Evolutionary conservation across 257 asterid genomes (phyloP).

Genomic region (Scutellaria minor): DNA sequence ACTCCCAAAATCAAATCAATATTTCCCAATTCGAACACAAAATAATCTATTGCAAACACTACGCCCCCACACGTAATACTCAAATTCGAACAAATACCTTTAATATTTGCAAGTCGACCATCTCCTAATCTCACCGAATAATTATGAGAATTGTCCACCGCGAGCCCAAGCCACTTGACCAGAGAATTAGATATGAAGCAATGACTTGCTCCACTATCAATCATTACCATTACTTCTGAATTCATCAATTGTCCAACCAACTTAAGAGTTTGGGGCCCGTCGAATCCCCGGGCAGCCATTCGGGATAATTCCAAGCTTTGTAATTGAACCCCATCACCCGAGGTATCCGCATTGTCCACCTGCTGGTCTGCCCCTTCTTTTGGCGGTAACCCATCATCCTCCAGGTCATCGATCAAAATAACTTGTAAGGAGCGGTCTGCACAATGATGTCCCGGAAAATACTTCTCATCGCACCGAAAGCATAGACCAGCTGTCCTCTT

Average conservation of each 20-base stretch:
- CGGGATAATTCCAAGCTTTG: too few relatives aligned
- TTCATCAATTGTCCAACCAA: not conserved
- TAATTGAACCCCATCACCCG: not conserved
- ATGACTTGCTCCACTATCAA: not conserved
- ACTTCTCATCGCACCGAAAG: not conserved
- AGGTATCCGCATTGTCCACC: too few relatives aligned
- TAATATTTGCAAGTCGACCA: not conserved
- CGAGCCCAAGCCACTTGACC: not conserved
- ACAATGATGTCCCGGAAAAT: not conserved
- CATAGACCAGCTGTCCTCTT: not conserved
- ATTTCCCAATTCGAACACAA: not conserved
- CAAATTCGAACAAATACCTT: not conserved
- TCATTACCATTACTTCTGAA: not conserved
- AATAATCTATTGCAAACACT: not conserved
- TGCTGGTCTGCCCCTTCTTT: too few relatives aligned
- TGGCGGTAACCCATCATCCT: not conserved
- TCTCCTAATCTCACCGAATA: not conserved
- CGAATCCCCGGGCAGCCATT: not conserved
- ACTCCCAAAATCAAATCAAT: not conserved
- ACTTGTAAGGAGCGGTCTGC: not conserved
- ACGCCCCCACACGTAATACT: not conserved
- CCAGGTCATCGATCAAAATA: not conserved
- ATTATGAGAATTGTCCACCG: not conserved
- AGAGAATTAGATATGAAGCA: not conserved
- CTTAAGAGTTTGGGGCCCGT: not conserved